phyloP scores from a whole-genome alignment of 1,139 yeast species.

The Geotrichum phurueaensis region DNA sequence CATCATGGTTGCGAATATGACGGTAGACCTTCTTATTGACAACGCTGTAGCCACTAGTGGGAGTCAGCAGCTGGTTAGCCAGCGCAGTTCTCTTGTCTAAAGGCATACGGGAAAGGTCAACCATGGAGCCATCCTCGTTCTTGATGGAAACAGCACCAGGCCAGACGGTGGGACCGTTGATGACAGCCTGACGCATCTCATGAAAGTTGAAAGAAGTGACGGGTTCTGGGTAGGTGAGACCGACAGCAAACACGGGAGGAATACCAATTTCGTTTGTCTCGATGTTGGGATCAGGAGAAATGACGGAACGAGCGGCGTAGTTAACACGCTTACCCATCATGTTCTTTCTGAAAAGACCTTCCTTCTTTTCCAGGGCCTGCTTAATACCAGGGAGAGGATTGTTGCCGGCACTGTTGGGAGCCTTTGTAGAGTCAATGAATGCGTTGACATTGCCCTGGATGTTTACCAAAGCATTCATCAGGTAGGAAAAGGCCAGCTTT shows the following conservation, averaged over 20 bases:
- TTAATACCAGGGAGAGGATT: constrained; percentile 89
- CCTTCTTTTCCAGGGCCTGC: constrained; percentile 97
- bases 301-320: constrained; percentile 97
- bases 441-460: constrained; percentile 94
- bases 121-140: constrained; percentile 88
- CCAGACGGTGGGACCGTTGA: constrained; percentile 96
- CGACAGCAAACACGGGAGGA: constrained; percentile 96
- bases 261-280: constrained; percentile 98
- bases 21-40: constrained; percentile 88
- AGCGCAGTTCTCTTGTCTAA: constrained; percentile 91
- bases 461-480: constrained; percentile 92
- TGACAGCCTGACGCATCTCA: constrained; percentile 88
- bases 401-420: constrained; percentile 64
- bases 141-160: constrained; percentile 98
- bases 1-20: constrained; percentile 91
- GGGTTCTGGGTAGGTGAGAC: constrained; percentile 96
- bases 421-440: constrained; percentile 86
- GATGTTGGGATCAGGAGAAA: constrained; percentile 96
- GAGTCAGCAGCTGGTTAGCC: constrained; percentile 91
- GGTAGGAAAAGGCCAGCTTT: constrained; percentile 71
- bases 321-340: constrained; percentile 99
- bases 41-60: constrained; percentile 52
- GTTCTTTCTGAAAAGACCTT: constrained; percentile 95
- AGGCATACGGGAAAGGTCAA: constrained; percentile 82
- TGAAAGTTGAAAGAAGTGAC: constrained; percentile 91